These are phyloP conservation scores for Epichloe bromicola DNA, from an alignment of 2,329 filamentous ascomycete genomes.

Conservation along the genomic window DNA sequence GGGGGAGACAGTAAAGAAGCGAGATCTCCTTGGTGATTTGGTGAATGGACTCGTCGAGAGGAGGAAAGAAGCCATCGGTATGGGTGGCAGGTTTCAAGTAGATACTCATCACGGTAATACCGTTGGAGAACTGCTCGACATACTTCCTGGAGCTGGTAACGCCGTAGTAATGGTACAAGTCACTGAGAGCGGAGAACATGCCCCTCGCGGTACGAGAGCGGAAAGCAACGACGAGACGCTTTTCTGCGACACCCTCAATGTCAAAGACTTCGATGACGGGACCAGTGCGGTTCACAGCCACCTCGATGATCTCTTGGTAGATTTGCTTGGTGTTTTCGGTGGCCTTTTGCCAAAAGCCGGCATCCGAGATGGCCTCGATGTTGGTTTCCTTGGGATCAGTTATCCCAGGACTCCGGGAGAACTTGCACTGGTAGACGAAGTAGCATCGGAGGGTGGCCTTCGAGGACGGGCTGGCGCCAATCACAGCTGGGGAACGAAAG, in stretches of 20 bases:
- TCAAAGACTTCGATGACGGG: constrained; percentile 98
- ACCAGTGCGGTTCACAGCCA: constrained; percentile 71
- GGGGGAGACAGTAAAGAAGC: constrained; percentile 90
- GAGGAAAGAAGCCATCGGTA: constrained; percentile 48
- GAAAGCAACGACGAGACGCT: constrained; percentile 89
- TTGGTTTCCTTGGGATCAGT: constrained; percentile 70
- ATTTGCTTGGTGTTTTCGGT: constrained; percentile 91
- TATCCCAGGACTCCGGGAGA: constrained; percentile 58
- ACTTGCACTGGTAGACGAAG: constrained; percentile 95
- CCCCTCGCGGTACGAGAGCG: constrained; percentile 84
- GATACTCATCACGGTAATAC: constrained; percentile 91
- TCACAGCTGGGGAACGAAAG: constrained; percentile 77
- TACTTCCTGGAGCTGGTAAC: constrained; percentile 95
- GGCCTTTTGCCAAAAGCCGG: constrained; percentile 88
- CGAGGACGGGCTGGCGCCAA: constrained; percentile 53
- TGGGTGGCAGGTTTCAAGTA: constrained; percentile 68
- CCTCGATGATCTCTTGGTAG: constrained; percentile 85
- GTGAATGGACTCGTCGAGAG: constrained; percentile 88
- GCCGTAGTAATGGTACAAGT: constrained; percentile 97
- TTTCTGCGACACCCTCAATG: constrained; percentile 81
- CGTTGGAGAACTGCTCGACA: constrained; percentile 97
- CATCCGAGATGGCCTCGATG: constrained; percentile 83
- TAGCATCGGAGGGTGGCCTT: constrained; percentile 88
- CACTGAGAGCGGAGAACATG: constrained; percentile 87
- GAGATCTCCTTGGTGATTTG: constrained; percentile 99